Conservation (phyloP, 2,329 filamentous ascomycete species). For the Ploettnerulaceae sp. region DNA sequence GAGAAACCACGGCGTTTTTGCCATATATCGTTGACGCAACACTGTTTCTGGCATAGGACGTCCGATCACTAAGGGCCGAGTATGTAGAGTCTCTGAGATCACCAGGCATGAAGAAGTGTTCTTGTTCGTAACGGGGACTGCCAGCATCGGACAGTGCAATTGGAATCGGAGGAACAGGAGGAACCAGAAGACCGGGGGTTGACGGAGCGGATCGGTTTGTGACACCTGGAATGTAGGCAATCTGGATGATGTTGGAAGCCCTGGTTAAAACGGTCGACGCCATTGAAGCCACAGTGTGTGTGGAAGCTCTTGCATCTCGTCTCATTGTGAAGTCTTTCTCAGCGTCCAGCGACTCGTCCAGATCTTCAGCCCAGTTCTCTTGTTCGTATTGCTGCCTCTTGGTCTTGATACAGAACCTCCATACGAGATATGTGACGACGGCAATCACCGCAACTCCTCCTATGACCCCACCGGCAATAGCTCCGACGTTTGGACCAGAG, state of each 20-base stretch:
- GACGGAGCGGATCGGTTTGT: constrained; percentile 84
- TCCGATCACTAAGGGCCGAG: constrained; percentile 64
- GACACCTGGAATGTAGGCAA: constrained; percentile 96
- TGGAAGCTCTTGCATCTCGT: constrained; percentile 65
- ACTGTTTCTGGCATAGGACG: constrained; percentile 62
- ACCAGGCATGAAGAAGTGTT: constrained; percentile 89
- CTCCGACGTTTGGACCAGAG: constrained; percentile 64
- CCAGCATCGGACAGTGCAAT: constrained; percentile 55
- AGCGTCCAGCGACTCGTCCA: constrained; percentile 47
- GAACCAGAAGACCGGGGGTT: constrained; percentile 75
- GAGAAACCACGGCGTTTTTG: constrained; percentile 80
- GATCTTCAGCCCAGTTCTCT: constrained; percentile 49
- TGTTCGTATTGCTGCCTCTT: constrained; percentile 63
- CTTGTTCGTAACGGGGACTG: constrained; percentile 62
- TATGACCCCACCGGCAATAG: constrained; percentile 87
- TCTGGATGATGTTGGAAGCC: constrained; percentile 98
- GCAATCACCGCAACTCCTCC: constrained; percentile 75
- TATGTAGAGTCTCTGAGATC: constrained; percentile 90
- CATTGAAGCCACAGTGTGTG: constrained; percentile 83
- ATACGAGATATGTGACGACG: constrained; percentile 74
- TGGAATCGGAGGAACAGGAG: constrained; percentile 91
- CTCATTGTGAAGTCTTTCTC: constrained; percentile 50
- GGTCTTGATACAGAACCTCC: constrained; percentile 81
- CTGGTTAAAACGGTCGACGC: constrained; percentile 93
- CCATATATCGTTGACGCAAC: constrained; percentile 93